phyloP scores from a whole-genome alignment of 2,329 filamentous ascomycete species.

The Bipolaris victoriae region DNA sequence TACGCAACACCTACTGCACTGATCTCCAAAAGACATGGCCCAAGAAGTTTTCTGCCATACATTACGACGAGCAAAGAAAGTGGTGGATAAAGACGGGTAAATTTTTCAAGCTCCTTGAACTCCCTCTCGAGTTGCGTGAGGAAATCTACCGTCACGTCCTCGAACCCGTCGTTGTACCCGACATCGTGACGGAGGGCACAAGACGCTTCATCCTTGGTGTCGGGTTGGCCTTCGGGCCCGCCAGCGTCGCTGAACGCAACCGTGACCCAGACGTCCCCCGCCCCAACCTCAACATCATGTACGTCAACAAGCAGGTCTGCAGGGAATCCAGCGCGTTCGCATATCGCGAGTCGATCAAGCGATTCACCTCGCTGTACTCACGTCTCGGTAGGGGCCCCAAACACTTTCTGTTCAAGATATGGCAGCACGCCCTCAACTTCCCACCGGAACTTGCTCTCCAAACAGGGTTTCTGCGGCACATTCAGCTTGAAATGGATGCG shows the following conservation, averaged over 20 bases:
- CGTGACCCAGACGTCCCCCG: conserved; percentile 18
- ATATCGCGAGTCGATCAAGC: conserved; percentile 10
- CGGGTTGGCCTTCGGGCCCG: conserved; percentile 1
- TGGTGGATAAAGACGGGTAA: conserved; percentile 26
- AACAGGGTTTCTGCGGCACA: conserved; percentile 10
- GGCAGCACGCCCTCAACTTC: not conserved
- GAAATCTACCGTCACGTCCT: conserved; percentile 19
- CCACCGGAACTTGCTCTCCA: not conserved
- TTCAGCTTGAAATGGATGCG: conserved; percentile 23
- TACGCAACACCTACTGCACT: conserved; percentile 17
- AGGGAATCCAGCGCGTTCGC: conserved; percentile 8
- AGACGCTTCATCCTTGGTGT: conserved; percentile 10
- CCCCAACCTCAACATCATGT: conserved; percentile 20
- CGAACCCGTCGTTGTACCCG: conserved; percentile 18
- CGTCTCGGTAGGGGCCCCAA: not conserved
- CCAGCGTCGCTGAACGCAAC: not conserved
- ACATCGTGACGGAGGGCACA: not conserved
- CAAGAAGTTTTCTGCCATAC: conserved; percentile 11
- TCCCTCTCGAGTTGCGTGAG: conserved; percentile 22
- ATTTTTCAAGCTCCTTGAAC: conserved; percentile 15
- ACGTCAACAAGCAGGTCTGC: conserved; percentile 12
- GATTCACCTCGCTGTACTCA: conserved; percentile 4
- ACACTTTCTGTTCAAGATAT: not conserved
- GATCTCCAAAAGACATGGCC: conserved; percentile 6
- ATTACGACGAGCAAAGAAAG: conserved; percentile 19